Conservation (phyloP, 2,329 filamentous ascomycete species). For the Tolypocladium inflatum region DNA sequence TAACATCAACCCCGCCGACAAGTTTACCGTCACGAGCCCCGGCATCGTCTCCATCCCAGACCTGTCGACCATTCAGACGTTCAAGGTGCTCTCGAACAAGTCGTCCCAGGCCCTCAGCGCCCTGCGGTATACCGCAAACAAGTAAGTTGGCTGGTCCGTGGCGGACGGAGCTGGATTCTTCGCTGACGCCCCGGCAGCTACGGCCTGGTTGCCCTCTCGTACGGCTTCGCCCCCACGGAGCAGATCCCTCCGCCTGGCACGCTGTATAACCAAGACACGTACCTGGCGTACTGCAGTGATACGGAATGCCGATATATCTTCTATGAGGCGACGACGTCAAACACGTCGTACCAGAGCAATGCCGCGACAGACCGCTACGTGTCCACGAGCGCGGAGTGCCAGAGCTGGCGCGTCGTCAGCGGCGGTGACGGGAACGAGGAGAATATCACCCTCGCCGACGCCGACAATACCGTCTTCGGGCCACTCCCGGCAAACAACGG, state of each 20-base stretch:
- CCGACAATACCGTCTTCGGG: slow-evolving; percentile 10
- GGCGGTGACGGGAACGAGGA: slow-evolving; percentile 19
- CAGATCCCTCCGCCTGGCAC: slow-evolving; percentile 17
- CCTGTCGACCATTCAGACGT: slow-evolving; percentile 23
- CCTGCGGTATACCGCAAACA: slow-evolving; percentile 32
- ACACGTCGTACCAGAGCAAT: slow-evolving; percentile 6
- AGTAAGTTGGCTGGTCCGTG: slow-evolving; percentile 10
- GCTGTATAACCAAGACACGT: slow-evolving; percentile 18
- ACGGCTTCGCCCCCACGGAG: slow-evolving; percentile 8
- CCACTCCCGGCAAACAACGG: slow-evolving; percentile 17
- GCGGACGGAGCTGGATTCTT: no score
- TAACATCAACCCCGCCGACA: slow-evolving; percentile 27
- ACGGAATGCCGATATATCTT: slow-evolving; percentile 25
- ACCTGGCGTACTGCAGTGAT: slow-evolving; percentile 21
- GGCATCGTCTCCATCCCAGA: slow-evolving; percentile 27
- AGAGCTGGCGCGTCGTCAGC: slow-evolving; percentile 16
- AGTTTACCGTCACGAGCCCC: slow-evolving; percentile 16
- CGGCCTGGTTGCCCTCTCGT: slow-evolving; percentile 25
- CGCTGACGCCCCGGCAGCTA: slow-evolving; percentile 17
- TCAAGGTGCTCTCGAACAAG: slow-evolving; percentile 14
- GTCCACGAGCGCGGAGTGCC: slow-evolving; percentile 17
- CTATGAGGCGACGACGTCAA: slow-evolving; percentile 18
- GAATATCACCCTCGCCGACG: slow-evolving; percentile 16
- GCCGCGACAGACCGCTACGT: slow-evolving; percentile 24
- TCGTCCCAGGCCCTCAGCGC: slow-evolving; percentile 15